Percentiles rank a stretch among this genome's conserved stretches.
Conservation (phyloP, 306 rosid genomes). For the Acacia confusa region DNA sequence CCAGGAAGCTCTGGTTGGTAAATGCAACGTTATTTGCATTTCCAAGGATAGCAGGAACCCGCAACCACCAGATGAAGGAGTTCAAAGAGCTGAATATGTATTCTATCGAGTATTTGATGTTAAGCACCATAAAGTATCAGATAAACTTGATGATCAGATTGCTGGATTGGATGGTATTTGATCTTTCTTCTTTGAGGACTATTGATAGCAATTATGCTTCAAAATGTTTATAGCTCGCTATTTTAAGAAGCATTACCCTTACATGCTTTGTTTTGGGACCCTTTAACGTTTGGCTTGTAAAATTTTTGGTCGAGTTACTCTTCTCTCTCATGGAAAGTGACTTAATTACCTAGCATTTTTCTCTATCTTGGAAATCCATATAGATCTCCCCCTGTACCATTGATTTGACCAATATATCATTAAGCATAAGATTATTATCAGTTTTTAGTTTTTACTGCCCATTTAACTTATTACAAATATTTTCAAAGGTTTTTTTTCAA, state of each 20-base stretch:
- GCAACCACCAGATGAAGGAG: conserved; percentile 54
- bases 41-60: conserved; percentile 65
- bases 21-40: conserved; percentile 75
- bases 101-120: conserved; percentile 85
- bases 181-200: conserved; percentile 7
- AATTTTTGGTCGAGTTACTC: neutral
- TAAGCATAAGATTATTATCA: neutral
- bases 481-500: neutral
- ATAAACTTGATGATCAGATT: conserved; percentile 52
- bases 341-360: neutral
- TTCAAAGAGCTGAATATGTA: conserved; percentile 67
- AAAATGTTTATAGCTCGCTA: conserved; percentile 1
- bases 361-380: neutral
- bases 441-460: neutral
- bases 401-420: neutral
- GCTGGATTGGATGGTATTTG: conserved; percentile 64
- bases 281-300: neutral
- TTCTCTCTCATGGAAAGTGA: neutral
- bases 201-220: neutral
- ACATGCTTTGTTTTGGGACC: conserved; percentile 9
- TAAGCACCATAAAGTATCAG: conserved; percentile 40
- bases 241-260: conserved; percentile 9
- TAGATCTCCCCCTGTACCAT: neutral
- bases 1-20: conserved; percentile 93
- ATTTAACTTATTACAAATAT: neutral